phyloP scores from a whole-genome alignment of 2,329 filamentous ascomycete species.

The Colletotrichum godetiae region DNA sequence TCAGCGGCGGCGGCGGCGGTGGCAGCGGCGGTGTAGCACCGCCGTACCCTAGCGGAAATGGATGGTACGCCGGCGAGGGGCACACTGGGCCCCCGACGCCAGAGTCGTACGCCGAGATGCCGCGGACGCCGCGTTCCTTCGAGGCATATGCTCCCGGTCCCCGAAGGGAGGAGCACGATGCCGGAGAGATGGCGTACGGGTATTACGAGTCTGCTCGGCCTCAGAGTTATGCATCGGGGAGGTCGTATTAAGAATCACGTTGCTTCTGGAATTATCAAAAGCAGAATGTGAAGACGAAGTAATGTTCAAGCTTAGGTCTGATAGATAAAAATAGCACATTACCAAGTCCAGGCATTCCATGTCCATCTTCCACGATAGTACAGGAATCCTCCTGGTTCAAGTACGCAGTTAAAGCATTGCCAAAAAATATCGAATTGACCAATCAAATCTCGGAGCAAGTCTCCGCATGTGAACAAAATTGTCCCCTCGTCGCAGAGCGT shows the following conservation, averaged over 20 bases:
- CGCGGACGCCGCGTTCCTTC: slow-evolving; percentile 8
- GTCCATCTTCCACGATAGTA: background rate
- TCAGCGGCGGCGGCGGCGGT: background rate
- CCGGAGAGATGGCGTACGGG: background rate
- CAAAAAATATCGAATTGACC: too few relatives aligned
- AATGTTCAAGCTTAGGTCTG: background rate
- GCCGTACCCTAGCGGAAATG: slow-evolving; percentile 2
- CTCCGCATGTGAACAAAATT: too few relatives aligned
- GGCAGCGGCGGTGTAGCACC: background rate
- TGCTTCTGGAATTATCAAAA: background rate
- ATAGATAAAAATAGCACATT: background rate
- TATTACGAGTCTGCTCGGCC: slow-evolving; percentile 18
- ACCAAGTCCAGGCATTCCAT: slow-evolving; percentile 2
- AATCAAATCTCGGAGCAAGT: background rate
- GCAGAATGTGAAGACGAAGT: background rate
- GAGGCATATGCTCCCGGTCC: slow-evolving; percentile 24
- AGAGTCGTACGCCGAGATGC: slow-evolving; percentile 20
- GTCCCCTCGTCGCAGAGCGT: too few relatives aligned
- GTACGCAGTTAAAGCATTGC: background rate
- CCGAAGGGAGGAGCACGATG: slow-evolving; percentile 12
- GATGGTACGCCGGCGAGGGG: slow-evolving; percentile 25
- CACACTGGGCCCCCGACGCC: background rate
- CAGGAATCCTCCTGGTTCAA: background rate
- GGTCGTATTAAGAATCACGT: slow-evolving; percentile 14
- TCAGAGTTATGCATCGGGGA: slow-evolving; percentile 27